A percentile compares a stretch with the other conserved stretches of the same genome.
Evolutionary conservation across 2,329 filamentous ascomycete species (phyloP).

Genomic region (Penicillium paneum): DNA sequence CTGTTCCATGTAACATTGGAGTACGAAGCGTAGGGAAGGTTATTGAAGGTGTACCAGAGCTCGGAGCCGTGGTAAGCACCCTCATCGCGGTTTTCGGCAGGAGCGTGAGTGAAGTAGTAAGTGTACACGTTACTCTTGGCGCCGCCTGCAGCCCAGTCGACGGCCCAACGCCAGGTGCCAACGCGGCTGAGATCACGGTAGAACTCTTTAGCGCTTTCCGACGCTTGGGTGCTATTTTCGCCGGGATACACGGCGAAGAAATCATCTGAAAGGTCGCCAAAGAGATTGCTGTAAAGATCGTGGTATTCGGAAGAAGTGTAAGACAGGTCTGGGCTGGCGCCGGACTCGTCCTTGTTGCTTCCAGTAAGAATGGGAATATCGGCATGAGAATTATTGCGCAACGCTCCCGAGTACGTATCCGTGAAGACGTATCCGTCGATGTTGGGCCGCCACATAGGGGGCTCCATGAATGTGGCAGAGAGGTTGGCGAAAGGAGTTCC

Average conservation of each 20-base stretch:
- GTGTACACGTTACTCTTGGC: constrained; percentile 22
- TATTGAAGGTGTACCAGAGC: no score
- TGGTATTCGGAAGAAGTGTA: constrained; percentile 21
- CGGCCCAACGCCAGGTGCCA: constrained; percentile 24
- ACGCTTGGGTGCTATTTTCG: constrained; percentile 8
- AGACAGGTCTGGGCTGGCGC: constrained; percentile 17
- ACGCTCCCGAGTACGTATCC: no score
- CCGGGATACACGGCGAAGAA: constrained; percentile 15
- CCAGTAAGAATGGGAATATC: constrained; percentile 32
- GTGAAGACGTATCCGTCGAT: constrained; percentile 16
- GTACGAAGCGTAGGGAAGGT: no score
- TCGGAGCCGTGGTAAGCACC: no score
- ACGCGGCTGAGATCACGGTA: constrained; percentile 27
- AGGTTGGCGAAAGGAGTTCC: neutral
- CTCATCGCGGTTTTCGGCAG: no score
- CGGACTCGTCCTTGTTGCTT: constrained; percentile 31
- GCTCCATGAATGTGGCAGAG: neutral
- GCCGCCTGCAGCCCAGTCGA: constrained; percentile 18
- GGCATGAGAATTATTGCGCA: neutral
- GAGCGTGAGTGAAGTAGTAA: constrained; percentile 26
- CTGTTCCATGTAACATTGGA: no score
- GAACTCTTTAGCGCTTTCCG: constrained; percentile 21
- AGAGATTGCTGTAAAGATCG: neutral
- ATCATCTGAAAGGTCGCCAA: neutral
- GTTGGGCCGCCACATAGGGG: constrained; percentile 2